Base-by-base conservation (phyloP, 1,284 basidiomycete genomes). In the Sporisorium graminicola region DNA sequence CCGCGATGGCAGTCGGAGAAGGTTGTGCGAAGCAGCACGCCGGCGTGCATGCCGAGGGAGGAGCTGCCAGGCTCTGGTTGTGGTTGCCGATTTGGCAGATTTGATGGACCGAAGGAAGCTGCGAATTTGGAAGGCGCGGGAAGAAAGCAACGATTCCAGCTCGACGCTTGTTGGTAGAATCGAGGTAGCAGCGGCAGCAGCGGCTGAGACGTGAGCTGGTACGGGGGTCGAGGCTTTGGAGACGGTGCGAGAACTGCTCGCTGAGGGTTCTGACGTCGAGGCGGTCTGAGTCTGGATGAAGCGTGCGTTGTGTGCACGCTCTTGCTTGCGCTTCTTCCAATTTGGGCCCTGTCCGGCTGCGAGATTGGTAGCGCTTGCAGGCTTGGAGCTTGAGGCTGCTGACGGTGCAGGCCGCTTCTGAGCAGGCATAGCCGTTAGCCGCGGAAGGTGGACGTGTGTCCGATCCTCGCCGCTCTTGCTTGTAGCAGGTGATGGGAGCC, bases 11-110 rank as follows among this genome's bases (percentile, higher is more conserved):
- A 85, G 65, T 12, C 83, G 77, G 9, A 85, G 76, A 13, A 84
- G 65, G 52, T 85, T 85, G 69, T 85, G 84, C 2, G 81, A 83
- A 1, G 84, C 84, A 2, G 83, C 83, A 13, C 84, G 62, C 0
- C 84, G 56, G 31, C 84, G 77, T 12, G 76, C 67, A 43, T 81
- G 75, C 9, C 84, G 67, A 16, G 84, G 84, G 10, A 85, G 77
- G 20, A 83, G 81, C 58, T 85, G 84, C 84, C 84, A 85, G 57
- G 84, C 83, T 35, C 84, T 64, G 5, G 79, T 80, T 16, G 79
- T 78, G 26, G 75, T 73, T 12, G 78, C 65, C 14, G 71, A 65
- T 40, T 67, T 72, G 18, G 79, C 77, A 0, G 65, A 69, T 16
- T 67, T 68, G 50, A 81, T 72, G 29, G 77, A 66, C 8, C 62